Evolutionary conservation across 139 green algal genomes (phyloP), one percentile per base, ranked within the genome.

Genomic region (Yamagishiella unicocca): DNA sequence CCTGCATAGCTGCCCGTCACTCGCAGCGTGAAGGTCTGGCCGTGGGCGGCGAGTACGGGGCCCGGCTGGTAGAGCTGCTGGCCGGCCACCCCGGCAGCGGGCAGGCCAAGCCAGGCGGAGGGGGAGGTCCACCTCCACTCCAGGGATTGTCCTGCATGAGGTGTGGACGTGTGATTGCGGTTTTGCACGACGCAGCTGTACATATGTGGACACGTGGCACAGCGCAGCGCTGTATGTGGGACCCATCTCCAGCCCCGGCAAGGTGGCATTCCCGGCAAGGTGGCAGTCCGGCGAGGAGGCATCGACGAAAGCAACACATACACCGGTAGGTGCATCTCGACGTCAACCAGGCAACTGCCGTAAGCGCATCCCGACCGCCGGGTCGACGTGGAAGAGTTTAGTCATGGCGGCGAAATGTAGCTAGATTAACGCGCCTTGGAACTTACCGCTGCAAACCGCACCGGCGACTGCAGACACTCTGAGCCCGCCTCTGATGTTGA

Each of bases 61-160:
- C 21, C 27, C 19, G 79, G 61, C 40, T 64, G 42, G 62, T 58
- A 85, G 22, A 85, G 40, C 4, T 31, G 6, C 40, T 62, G 38
- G 0, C 1, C n/a, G 2, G 62, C 9, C 10, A 2, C 9, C 0
- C 43, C 45, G 4, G 6, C 17, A 0, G n/a, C 10, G 9, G 79
- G 66, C 1, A 85, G 12, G 19, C 40, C 79, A 0, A 8, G 17
- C 79, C 79, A 85, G 33, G 25, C 21, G 45, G 46, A 35, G 33
- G 78, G 37, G n/a, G 79, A 75, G 12, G 61, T 76, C 79, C 79
- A 85, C 58, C 8, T n/a, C 79, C 79, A 85, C 7, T 21, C 27
- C 79, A 75, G 79, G 8, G 29, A 33, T 10, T 33, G 10, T 17
- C 79, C 58, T 85, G 62, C 43, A 67, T 9, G 58, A 22, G 58